phyloP scores from a whole-genome alignment of 495 filamentous ascomycete species.

The Physcia stellaris region DNA sequence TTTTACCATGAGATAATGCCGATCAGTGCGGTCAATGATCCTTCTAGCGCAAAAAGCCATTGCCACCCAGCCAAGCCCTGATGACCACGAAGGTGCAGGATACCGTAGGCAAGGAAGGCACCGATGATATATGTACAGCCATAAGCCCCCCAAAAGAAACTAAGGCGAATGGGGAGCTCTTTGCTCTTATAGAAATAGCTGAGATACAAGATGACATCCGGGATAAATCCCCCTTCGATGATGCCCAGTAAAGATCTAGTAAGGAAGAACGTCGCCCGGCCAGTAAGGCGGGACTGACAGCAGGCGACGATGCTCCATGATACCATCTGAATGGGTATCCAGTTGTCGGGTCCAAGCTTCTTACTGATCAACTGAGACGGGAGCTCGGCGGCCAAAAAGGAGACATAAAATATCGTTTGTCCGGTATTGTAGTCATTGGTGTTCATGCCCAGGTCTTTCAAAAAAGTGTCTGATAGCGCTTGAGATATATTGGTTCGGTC shows the following conservation, averaged over 20 bases:
- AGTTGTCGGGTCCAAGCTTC: constrained; percentile 64
- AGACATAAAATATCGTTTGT: constrained; percentile 56
- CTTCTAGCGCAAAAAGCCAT: constrained; percentile 50
- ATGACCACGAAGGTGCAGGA: constrained; percentile 51
- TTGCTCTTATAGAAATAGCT: constrained; percentile 64
- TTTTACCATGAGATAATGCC: constrained; percentile 41
- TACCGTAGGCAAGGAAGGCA: constrained; percentile 56
- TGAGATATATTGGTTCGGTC: constrained; percentile 65
- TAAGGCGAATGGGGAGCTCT: constrained; percentile 51
- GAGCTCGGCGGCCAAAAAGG: constrained; percentile 54
- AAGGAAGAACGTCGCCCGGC: constrained; percentile 46
- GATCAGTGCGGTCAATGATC: constrained; percentile 42
- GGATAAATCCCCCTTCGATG: constrained; percentile 48
- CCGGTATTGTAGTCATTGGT: constrained; percentile 72
- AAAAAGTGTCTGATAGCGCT: constrained; percentile 58
- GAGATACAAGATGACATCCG: constrained; percentile 46
- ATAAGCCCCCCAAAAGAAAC: constrained; percentile 63
- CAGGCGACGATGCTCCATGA: constrained; percentile 61
- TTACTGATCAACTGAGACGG: constrained; percentile 65
- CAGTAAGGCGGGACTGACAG: constrained; percentile 51
- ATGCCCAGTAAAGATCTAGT: constrained; percentile 55
- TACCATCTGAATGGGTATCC: constrained; percentile 76
- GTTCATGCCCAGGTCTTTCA: constrained; percentile 42
- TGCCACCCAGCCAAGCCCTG: constrained; percentile 55
- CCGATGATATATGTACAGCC: constrained; percentile 48